Conservation (phyloP, 1,284 basidiomycete species). For the Limonomyces culmigenus region DNA sequence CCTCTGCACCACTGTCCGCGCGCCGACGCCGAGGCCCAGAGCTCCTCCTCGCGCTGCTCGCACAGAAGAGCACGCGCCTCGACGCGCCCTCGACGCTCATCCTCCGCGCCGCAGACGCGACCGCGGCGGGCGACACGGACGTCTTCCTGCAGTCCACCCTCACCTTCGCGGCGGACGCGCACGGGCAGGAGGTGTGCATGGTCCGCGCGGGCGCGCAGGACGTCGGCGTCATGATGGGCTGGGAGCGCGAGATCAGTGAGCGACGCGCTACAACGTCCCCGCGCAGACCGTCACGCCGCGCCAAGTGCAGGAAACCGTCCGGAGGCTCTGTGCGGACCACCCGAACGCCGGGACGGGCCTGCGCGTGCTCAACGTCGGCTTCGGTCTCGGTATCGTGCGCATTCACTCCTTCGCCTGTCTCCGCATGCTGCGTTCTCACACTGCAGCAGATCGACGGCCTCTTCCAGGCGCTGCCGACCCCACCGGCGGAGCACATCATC, state of each 20-base stretch:
- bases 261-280: neutral
- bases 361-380: conserved; percentile 81
- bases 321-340: conserved; percentile 37
- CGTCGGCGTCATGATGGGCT: conserved; percentile 92
- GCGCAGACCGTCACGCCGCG: conserved; percentile 9
- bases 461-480: conserved; percentile 51
- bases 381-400: conserved; percentile 86
- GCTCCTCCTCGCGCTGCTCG: conserved; percentile 44
- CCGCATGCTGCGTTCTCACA: conserved; percentile 1
- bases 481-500: conserved; percentile 70
- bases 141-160: conserved; percentile 63
- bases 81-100: conserved; percentile 29
- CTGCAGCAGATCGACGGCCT: conserved; percentile 57
- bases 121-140: conserved; percentile 59
- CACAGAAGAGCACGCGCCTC: conserved; percentile 21
- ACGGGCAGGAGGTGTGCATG: conserved; percentile 72
- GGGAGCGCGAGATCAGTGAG: conserved; percentile 72
- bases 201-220: conserved; percentile 53
- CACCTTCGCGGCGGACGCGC: conserved; percentile 51
- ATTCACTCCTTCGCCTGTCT: conserved; percentile 2
- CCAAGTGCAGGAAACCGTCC: conserved; percentile 54
- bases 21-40: conserved; percentile 23
- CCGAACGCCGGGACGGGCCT: conserved; percentile 31
- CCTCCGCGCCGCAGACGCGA: conserved; percentile 38
- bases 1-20: conserved; percentile 5